phyloP scores from a whole-genome alignment of 108 stramenopile genomes.

The Nitzschia palea region DNA sequence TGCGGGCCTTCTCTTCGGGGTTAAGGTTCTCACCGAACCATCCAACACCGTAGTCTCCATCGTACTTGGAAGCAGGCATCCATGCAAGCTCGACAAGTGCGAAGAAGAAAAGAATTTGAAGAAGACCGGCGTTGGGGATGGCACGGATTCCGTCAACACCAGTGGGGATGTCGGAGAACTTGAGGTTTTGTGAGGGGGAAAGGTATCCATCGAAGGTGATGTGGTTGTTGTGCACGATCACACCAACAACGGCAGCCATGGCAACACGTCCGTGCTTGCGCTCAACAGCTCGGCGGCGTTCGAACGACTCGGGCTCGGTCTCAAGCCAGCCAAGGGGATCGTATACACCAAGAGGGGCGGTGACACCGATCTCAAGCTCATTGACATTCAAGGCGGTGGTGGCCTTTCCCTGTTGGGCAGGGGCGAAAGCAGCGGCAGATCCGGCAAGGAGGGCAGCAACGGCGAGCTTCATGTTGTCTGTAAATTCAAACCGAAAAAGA shows the following conservation, averaged over 20 bases:
- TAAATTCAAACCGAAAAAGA: background rate
- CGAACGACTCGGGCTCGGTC: conserved; percentile 50
- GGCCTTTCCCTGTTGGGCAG: conserved; percentile 48
- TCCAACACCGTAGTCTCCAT: conserved; percentile 67
- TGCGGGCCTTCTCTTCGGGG: conserved; percentile 64
- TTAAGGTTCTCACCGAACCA: conserved; percentile 71
- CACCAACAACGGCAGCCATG: conserved; percentile 77
- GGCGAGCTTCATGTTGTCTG: conserved; percentile 66
- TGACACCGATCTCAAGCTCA: conserved; percentile 80
- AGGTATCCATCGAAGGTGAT: conserved; percentile 76
- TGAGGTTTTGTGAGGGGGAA: conserved; percentile 54
- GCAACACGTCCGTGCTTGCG: conserved; percentile 79
- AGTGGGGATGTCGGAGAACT: conserved; percentile 48
- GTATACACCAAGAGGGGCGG: conserved; percentile 85
- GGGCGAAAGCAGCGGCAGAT: conserved; percentile 78
- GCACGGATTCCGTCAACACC: conserved; percentile 53
- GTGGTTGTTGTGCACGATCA: conserved; percentile 74
- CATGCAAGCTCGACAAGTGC: conserved; percentile 41
- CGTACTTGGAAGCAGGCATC: conserved; percentile 48
- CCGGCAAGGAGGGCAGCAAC: conserved; percentile 58
- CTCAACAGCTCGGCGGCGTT: conserved; percentile 52
- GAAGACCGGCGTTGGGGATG: conserved; percentile 43
- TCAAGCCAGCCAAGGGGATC: conserved; percentile 77
- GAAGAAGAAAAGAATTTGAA: conserved; percentile 48
- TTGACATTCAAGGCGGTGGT: conserved; percentile 69